Conservation (phyloP, 805 yeast species). For the Candida stauntonica region DNA sequence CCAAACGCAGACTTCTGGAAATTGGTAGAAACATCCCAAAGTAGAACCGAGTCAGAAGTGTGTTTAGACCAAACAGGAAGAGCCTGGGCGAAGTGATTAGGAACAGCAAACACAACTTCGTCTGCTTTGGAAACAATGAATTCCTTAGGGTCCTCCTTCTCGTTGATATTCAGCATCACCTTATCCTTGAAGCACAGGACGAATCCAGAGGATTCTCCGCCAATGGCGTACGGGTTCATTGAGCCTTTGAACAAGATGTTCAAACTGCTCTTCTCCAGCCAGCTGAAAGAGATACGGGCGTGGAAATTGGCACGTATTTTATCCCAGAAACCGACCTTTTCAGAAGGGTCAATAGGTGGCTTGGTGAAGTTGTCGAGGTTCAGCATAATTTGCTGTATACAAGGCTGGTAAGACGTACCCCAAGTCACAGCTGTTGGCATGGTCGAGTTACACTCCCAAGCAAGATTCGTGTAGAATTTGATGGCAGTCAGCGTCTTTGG, state of each 20-base stretch:
- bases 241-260: slow-evolving; percentile 69
- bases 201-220: slow-evolving; percentile 71
- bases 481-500: slow-evolving; percentile 75
- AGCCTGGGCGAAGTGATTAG: slow-evolving; percentile 60
- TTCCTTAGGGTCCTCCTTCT: slow-evolving; percentile 60
- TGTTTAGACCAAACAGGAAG: slow-evolving; percentile 57
- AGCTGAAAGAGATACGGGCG: slow-evolving; percentile 54
- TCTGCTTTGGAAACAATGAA: slow-evolving; percentile 63
- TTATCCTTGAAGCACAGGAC: slow-evolving; percentile 64
- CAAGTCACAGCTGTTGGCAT: slow-evolving; percentile 67
- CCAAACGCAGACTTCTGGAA: slow-evolving; percentile 44
- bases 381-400: slow-evolving; percentile 72
- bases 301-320: slow-evolving; percentile 73
- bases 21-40: slow-evolving; percentile 41
- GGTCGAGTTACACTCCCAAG: slow-evolving; percentile 49
- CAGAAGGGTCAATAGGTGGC: slow-evolving; percentile 85
- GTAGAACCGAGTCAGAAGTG: slow-evolving; percentile 38
- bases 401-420: slow-evolving; percentile 84
- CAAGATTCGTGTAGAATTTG: slow-evolving; percentile 62
- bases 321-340: slow-evolving; percentile 90
- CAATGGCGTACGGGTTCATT: slow-evolving; percentile 69
- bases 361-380: slow-evolving; percentile 81
- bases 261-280: slow-evolving; percentile 47
- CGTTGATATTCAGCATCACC: slow-evolving; percentile 58
- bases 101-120: slow-evolving; percentile 64